Conservation (phyloP, 257 asterid species). For the Lithospermum erythrorhizon region DNA sequence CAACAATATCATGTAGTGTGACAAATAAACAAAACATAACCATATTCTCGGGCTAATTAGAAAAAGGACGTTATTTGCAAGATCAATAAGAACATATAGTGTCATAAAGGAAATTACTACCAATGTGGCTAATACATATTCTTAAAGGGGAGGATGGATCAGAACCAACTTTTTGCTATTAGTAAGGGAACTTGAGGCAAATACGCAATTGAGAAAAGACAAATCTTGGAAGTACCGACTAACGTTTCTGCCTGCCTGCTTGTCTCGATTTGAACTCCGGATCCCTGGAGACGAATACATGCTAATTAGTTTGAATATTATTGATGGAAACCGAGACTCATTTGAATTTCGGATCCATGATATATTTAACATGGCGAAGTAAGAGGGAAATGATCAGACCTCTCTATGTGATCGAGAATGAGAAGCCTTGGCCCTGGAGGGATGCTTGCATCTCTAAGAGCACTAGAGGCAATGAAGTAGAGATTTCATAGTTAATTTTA, state of each 20-base stretch:
- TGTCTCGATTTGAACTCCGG: constrained; percentile 43
- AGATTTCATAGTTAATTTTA: neutral
- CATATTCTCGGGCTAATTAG: no score
- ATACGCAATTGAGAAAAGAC: neutral
- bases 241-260: constrained; percentile 24
- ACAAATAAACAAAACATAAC: no score
- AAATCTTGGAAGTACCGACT: neutral
- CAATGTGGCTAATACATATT: neutral
- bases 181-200: neutral
- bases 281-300: constrained; percentile 36
- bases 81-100: neutral
- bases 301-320: constrained; percentile 4
- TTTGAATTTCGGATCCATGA: no score
- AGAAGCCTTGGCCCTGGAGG: constrained; percentile 93
- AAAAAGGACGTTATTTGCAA: no score
- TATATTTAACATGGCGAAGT: neutral
- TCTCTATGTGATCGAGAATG: constrained; percentile 72
- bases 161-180: neutral
- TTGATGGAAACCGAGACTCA: no score
- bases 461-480: constrained; percentile 32
- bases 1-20: no score
- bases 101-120: neutral
- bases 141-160: neutral
- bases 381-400: constrained; percentile 26
- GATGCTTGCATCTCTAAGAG: constrained; percentile 77